Evolutionary conservation across 2,329 filamentous ascomycete species (phyloP).

Genomic region (Rosellinia necatrix): DNA sequence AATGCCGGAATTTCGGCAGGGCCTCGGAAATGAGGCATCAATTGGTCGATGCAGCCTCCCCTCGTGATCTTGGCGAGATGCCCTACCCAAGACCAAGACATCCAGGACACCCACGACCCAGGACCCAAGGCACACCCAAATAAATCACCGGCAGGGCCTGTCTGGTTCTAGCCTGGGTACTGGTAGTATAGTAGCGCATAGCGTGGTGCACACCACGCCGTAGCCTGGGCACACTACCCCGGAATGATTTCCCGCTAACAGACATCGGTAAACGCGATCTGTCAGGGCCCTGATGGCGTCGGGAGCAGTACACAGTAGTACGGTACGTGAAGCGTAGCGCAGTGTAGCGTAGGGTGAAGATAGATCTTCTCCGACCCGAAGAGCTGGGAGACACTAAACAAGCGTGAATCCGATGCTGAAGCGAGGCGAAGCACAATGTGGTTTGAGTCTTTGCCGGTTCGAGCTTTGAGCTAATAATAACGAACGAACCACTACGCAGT

Average conservation of each 20-base stretch:
- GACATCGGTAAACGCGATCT: constrained; percentile 36
- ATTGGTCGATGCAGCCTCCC: constrained; percentile 15
- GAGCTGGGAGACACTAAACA: constrained; percentile 43
- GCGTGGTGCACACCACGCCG: background rate
- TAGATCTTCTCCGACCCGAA: constrained; percentile 40
- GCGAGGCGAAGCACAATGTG: constrained; percentile 28
- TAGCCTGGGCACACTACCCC: constrained; percentile 37
- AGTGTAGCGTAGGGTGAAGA: constrained; percentile 13
- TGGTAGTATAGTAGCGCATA: background rate
- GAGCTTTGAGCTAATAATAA: constrained; percentile 18
- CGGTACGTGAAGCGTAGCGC: constrained; percentile 6
- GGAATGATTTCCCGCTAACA: constrained; percentile 44
- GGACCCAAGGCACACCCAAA: constrained; percentile 3
- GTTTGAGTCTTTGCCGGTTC: constrained; percentile 18
- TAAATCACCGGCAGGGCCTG: constrained; percentile 12
- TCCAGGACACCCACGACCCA: background rate
- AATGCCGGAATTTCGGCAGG: constrained; percentile 20
- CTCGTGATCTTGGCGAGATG: constrained; percentile 24
- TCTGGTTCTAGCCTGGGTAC: constrained; percentile 14
- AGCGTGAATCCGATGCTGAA: constrained; percentile 41
- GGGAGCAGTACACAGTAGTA: constrained; percentile 32
- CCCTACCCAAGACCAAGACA: constrained; percentile 1
- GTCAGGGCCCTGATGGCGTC: constrained; percentile 42
- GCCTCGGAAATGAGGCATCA: constrained; percentile 27
- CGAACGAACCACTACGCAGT: constrained; percentile 6